Conservation (phyloP, 495 filamentous ascomycete genomes). For the Tuber borchii region DNA sequence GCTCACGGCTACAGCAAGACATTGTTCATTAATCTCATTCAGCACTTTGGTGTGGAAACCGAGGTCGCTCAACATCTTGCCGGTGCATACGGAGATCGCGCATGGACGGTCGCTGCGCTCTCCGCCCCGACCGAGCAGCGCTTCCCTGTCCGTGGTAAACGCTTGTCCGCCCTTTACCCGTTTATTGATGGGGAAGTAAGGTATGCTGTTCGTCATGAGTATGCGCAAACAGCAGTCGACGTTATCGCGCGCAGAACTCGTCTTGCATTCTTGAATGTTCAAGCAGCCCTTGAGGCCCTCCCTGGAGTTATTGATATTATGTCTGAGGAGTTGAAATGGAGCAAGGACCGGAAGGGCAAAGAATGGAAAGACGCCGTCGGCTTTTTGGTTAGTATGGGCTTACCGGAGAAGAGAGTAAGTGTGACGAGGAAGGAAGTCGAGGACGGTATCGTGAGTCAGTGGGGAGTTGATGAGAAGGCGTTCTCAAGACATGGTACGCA, state of each 20-base stretch:
- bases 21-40: conserved; percentile 96
- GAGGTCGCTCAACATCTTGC: conserved; percentile 90
- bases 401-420: conserved; percentile 56
- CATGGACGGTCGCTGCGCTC: conserved; percentile 88
- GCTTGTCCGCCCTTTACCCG: conserved; percentile 76
- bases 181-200: conserved; percentile 95
- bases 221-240: conserved; percentile 89
- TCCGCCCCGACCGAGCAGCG: conserved; percentile 72
- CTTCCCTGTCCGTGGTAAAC: conserved; percentile 81
- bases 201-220: conserved; percentile 84
- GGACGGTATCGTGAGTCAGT: conserved; percentile 30
- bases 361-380: conserved; percentile 76
- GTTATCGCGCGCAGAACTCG: conserved; percentile 81
- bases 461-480: conserved; percentile 32
- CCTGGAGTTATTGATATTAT: conserved; percentile 89
- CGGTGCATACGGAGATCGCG: conserved; percentile 85
- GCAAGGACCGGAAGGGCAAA: conserved; percentile 60
- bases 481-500: conserved; percentile 33
- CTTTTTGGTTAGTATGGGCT: conserved; percentile 65
- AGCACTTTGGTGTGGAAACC: conserved; percentile 92
- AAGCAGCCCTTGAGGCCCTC: conserved; percentile 86
- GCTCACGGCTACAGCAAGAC: conserved; percentile 93
- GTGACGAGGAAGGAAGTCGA: conserved; percentile 59
- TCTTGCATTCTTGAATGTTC: conserved; percentile 89
- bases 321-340: conserved; percentile 82